phyloP scores from a whole-genome alignment of 1,139 yeast genomes.

The Taphrina confusa region DNA sequence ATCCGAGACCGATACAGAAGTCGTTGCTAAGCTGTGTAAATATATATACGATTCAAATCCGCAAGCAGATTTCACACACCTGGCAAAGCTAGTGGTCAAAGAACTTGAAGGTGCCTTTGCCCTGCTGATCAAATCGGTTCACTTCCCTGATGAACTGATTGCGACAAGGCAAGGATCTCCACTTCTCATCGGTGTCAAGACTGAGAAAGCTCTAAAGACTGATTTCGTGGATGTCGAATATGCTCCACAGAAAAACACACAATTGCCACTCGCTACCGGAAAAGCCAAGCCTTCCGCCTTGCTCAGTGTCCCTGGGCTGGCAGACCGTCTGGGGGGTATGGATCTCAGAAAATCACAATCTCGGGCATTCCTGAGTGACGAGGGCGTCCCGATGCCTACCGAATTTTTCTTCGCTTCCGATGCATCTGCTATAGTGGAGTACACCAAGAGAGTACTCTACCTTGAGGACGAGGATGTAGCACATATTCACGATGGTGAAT shows the following conservation, averaged over 20 bases:
- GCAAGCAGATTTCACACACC: conserved; percentile 78
- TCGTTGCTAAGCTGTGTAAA: conserved; percentile 92
- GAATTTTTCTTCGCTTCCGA: conserved; percentile 96
- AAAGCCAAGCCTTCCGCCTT: conserved; percentile 31
- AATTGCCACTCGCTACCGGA: conserved; percentile 26
- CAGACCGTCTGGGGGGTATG: conserved; percentile 27
- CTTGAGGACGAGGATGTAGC: conserved; percentile 99
- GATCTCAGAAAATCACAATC: conserved; percentile 64
- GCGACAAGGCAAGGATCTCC: conserved; percentile 99
- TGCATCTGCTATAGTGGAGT: conserved; percentile 96
- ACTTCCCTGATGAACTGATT: conserved; percentile 92
- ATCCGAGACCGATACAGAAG: conserved; percentile 96
- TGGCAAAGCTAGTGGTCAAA: conserved; percentile 86
- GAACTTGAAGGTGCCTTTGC: conserved; percentile 99
- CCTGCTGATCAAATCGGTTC: conserved; percentile 83
- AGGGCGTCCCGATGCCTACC: conserved; percentile 88
- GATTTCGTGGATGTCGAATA: conserved; percentile 98
- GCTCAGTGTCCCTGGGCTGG: conserved; percentile 27
- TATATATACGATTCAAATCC: conserved; percentile 81
- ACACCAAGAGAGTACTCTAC: conserved; percentile 93
- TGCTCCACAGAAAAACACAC: conserved; percentile 45
- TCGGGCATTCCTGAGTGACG: conserved; percentile 87
- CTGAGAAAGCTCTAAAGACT: conserved; percentile 90
- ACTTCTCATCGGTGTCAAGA: conserved; percentile 92
- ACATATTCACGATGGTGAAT: conserved; percentile 95